Evolutionary conservation across 164 flowering plant genomes (phyloP).

Genomic region (Dillenia turbinata): DNA sequence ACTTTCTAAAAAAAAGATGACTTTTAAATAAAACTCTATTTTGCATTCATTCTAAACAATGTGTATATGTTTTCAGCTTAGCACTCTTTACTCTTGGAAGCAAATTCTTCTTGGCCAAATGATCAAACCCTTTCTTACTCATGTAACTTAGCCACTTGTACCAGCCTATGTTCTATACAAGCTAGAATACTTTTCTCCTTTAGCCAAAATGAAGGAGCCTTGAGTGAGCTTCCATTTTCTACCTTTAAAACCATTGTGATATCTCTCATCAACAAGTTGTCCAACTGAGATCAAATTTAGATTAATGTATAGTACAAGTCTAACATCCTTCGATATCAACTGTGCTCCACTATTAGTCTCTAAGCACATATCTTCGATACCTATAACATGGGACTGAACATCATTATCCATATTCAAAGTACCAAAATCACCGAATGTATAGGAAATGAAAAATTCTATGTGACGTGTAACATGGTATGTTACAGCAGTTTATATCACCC

Average conservation of each 20-base stretch:
- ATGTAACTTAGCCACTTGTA: no score
- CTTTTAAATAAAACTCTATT: constrained; percentile 7
- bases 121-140: no score
- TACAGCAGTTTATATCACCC: constrained; percentile 10
- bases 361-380: background rate
- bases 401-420: constrained; percentile 18
- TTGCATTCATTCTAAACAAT: constrained; percentile 9
- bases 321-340: no score
- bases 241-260: background rate
- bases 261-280: constrained; percentile 12
- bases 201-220: no score
- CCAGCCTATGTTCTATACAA: no score
- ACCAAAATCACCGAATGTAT: constrained; percentile 11
- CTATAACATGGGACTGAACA: constrained; percentile 3
- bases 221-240: no score
- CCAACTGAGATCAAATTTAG: constrained; percentile 18
- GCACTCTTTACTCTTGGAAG: background rate
- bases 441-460: constrained; percentile 7
- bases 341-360: no score
- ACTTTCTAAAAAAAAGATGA: constrained; percentile 3
- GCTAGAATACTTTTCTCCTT: no score
- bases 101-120: no score
- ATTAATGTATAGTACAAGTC: background rate
- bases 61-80: background rate
- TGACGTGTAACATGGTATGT: constrained; percentile 5